Percentiles rank a stretch among this genome's conserved stretches.
Conservation (phyloP, 1,284 basidiomycete species). For the Leccinum olivaceoglutinosum region DNA sequence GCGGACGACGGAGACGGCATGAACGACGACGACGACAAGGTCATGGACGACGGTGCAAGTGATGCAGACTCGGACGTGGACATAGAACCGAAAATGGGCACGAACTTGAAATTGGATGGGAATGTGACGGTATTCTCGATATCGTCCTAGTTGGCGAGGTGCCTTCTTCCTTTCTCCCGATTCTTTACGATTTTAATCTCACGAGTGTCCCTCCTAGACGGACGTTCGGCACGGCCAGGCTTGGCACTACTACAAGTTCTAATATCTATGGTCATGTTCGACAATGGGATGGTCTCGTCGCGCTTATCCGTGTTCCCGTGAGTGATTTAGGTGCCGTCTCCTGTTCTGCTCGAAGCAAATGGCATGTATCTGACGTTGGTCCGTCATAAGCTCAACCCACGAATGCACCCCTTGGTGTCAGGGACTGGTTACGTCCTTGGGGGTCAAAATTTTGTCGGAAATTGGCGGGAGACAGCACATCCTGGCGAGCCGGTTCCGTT, state of each 20-base stretch:
- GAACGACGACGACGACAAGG: background rate
- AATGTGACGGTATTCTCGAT: slow-evolving; percentile 51
- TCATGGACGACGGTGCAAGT: slow-evolving; percentile 1
- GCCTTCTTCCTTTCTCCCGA: slow-evolving; percentile 5
- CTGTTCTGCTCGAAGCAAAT: background rate
- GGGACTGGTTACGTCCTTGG: slow-evolving; percentile 61
- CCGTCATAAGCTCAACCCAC: background rate
- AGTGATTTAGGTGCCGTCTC: slow-evolving; percentile 11
- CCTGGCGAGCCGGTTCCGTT: too few species aligned
- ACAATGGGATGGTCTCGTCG: slow-evolving; percentile 63
- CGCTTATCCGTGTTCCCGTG: slow-evolving; percentile 49
- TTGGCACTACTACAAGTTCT: slow-evolving; percentile 55
- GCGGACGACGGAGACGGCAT: slow-evolving; percentile 1
- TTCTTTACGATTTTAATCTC: background rate
- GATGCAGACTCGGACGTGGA: slow-evolving; percentile 10
- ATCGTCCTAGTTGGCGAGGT: slow-evolving; percentile 55
- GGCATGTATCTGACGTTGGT: background rate
- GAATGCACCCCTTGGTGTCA: slow-evolving; percentile 27
- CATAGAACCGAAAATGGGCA: slow-evolving; percentile 15
- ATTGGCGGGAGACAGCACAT: slow-evolving; percentile 38
- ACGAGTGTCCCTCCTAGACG: slow-evolving; percentile 33
- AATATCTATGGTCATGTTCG: slow-evolving; percentile 50
- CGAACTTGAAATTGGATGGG: slow-evolving; percentile 26
- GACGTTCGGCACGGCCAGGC: slow-evolving; percentile 51
- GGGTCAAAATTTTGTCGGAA: slow-evolving; percentile 60